Conservation (phyloP, 2,329 filamentous ascomycete species). For the Myriosclerotinia curreyana region DNA sequence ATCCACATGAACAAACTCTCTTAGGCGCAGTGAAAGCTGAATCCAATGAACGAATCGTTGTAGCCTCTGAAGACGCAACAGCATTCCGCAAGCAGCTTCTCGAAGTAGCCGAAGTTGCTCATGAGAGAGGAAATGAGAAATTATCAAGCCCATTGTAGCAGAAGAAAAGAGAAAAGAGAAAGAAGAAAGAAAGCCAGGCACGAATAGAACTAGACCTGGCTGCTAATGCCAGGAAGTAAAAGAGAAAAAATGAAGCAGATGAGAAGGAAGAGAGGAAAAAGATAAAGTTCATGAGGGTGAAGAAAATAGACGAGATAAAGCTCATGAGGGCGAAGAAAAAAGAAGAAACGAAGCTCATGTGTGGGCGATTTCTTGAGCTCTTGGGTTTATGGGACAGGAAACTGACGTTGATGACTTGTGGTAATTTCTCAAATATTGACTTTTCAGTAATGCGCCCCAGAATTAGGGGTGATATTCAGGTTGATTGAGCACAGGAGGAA, state of each 20-base stretch:
- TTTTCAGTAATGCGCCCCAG: neutral
- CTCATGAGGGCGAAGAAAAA: no score
- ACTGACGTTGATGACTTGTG: neutral
- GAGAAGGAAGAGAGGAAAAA: neutral
- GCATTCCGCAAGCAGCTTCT: neutral
- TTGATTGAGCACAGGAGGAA: neutral
- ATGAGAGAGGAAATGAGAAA: no score
- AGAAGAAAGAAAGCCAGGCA: neutral
- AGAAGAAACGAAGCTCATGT: neutral
- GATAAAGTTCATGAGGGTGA: no score
- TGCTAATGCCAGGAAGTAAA: neutral
- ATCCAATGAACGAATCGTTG: neutral
- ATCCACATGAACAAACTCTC: neutral
- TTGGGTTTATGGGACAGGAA: neutral
- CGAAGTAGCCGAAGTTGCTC: neutral
- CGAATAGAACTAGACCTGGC: neutral
- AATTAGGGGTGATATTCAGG: neutral
- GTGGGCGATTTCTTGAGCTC: neutral
- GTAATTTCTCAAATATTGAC: neutral
- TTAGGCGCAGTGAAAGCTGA: neutral
- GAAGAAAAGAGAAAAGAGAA: no score
- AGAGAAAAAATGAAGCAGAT: no score
- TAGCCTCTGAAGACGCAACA: neutral
- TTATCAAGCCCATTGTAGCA: no score
- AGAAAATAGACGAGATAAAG: no score